Evolutionary conservation across 306 rosid species (phyloP).

Genomic region (Cucumis melo): DNA sequence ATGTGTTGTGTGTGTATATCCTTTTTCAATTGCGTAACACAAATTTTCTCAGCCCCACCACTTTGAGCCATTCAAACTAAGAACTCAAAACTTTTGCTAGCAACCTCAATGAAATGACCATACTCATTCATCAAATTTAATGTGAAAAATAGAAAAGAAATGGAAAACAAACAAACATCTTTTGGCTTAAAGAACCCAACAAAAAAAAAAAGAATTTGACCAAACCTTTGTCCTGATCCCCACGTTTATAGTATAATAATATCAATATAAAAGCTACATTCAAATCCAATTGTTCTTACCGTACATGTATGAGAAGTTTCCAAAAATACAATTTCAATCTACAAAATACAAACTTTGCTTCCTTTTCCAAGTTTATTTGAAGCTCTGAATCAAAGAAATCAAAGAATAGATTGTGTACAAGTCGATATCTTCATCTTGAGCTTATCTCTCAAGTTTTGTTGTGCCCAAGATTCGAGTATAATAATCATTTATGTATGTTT

Average conservation of each 20-base stretch:
- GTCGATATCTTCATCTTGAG: neutral
- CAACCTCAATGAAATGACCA: too few species aligned
- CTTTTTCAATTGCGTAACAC: neutral
- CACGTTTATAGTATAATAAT: neutral
- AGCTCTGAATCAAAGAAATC: neutral
- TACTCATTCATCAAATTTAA: neutral
- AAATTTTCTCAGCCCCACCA: neutral
- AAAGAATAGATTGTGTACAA: neutral
- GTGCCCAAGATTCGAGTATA: neutral
- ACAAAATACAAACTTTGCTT: neutral
- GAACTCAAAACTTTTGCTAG: neutral
- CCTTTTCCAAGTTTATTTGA: neutral
- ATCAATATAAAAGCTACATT: neutral
- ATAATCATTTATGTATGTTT: neutral
- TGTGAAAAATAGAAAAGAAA: neutral
- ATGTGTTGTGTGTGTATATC: too few species aligned
- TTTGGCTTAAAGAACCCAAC: neutral
- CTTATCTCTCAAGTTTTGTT: neutral
- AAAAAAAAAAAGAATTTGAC: neutral
- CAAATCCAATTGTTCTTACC: neutral
- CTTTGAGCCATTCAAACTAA: neutral
- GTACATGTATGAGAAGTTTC: neutral
- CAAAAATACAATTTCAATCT: neutral
- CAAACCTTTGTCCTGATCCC: neutral
- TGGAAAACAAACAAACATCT: neutral